Evolutionary conservation across 768 basidiomycete species (phyloP).

Genomic region (Chalciporus pseudorubinellus): DNA sequence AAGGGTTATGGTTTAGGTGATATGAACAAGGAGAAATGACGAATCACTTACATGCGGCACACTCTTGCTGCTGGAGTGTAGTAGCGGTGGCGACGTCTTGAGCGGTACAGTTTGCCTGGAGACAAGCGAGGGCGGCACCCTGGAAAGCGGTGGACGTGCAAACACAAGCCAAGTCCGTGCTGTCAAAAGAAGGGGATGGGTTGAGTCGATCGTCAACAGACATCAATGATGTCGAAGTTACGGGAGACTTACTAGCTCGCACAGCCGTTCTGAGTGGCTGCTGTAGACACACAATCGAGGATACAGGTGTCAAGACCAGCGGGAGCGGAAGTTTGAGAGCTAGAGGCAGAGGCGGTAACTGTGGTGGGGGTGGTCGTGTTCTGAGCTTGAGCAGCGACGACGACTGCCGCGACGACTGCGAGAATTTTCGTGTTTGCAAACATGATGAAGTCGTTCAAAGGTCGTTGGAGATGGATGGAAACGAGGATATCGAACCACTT

Average conservation of each 20-base stretch:
- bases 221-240: too few relatives aligned
- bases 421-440: slow-evolving; percentile 21
- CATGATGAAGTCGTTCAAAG: slow-evolving; percentile 6
- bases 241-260: slow-evolving; percentile 10
- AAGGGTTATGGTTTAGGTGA: too few relatives aligned
- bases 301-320: slow-evolving; percentile 12
- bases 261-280: slow-evolving; percentile 1
- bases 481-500: not conserved
- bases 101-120: slow-evolving; percentile 33
- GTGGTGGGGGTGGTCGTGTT: not conserved
- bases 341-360: too few relatives aligned
- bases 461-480: too few relatives aligned
- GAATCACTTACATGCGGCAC: slow-evolving; percentile 23
- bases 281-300: not conserved
- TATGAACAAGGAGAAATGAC: not conserved
- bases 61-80: slow-evolving; percentile 32
- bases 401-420: slow-evolving; percentile 11
- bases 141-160: slow-evolving; percentile 42
- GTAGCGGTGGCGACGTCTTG: slow-evolving; percentile 32
- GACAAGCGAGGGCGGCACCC: slow-evolving; percentile 29
- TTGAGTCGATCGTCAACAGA: too few relatives aligned
- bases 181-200: slow-evolving; percentile 17
- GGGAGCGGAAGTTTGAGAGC: slow-evolving; percentile 4
- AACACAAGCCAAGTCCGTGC: slow-evolving; percentile 39
- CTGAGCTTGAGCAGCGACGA: slow-evolving; percentile 24